Conservation (phyloP, 1,284 basidiomycete genomes). For the Ustanciosporium gigantosporum region DNA sequence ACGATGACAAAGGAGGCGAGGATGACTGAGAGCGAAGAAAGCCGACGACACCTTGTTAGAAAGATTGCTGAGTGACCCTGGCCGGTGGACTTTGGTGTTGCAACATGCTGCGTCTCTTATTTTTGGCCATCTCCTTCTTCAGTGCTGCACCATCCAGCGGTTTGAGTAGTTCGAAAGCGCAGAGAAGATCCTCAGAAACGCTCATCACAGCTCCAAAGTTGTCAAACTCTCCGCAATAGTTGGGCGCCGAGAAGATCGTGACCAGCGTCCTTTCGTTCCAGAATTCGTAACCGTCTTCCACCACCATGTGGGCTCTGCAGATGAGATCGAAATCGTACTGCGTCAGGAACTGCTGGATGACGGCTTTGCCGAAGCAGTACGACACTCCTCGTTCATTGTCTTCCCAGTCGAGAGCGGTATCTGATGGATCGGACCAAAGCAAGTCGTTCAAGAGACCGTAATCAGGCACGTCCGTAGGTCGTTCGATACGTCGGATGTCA, state of each 20-base stretch:
- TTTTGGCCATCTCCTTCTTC: constrained; percentile 98
- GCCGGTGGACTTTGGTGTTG: constrained; percentile 29
- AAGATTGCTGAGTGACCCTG: constrained; percentile 19
- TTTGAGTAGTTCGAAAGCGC: constrained; percentile 93
- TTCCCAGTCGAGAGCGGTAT: constrained; percentile 98
- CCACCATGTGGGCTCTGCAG: constrained; percentile 99
- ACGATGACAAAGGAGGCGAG: no score
- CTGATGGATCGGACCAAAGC: constrained; percentile 96
- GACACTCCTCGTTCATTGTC: constrained; percentile 99
- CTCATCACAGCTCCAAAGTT: constrained; percentile 83
- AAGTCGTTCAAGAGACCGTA: constrained; percentile 96
- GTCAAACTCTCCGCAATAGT: constrained; percentile 96
- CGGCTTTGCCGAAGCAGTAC: constrained; percentile 97
- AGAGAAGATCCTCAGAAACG: constrained; percentile 94
- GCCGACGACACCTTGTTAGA: constrained; percentile 1
- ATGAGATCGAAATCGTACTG: constrained; percentile 93
- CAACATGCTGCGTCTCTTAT: constrained; percentile 80
- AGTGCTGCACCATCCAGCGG: constrained; percentile 91
- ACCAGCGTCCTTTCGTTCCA: constrained; percentile 99
- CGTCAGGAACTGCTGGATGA: constrained; percentile 92
- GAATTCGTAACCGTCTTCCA: constrained; percentile 96
- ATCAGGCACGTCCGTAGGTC: constrained; percentile 99
- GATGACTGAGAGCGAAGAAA: background rate
- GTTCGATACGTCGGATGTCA: constrained; percentile 95
- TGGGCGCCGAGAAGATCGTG: constrained; percentile 91